Evolutionary conservation across 2,329 filamentous ascomycete species (phyloP), one percentile per base, ranked within the genome.

Genomic region (Dactylellina leptospora): DNA sequence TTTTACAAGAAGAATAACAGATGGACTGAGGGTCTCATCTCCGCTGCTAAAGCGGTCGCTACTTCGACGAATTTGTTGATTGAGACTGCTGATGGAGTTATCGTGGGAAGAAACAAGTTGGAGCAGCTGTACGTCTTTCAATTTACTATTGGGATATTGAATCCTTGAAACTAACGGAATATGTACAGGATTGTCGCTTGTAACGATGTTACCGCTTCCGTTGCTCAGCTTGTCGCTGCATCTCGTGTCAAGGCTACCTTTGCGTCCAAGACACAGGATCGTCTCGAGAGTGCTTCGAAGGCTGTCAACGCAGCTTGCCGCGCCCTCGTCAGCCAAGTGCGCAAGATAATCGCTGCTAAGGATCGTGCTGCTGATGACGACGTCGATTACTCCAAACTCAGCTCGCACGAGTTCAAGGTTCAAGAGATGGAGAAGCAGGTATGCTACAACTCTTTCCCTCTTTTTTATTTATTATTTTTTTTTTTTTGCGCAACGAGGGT

Each of bases 1-100:
- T 99, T 99, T 81, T 99, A 99, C 88, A 97, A 97, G 86, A 97
- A 97, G 84, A 97, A 99, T 85, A 99, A 97, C 82, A 87, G 95
- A 56, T 99, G 95, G 95, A 99, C 95, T 0, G 95, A 99, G 79
- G 95, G 95, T 50, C 87, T 99, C 72, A 97, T 99, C 79, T 96
- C 92, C 36, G 95, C 95, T 0, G 93, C 95, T 75, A 99, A 99
- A 82, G 95, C 95, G 0, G 95, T 99, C 16, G 95, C 95, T 2
- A 86, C 86, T 1, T 96, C 92, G 13, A 99, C 95, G 9, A 97
- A 97, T 82, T 95, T 89, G 42, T 86, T 99, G 76, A 99, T 99
- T 78, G 95, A 99, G 84, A 99, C 95, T 4, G 95, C 95, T 0
- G 95, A 99, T 78, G 95, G 93, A 18, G 95, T 99, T 38, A 88